These are phyloP conservation scores for Pythium sukuiense DNA, from an alignment of 352 stramenopile genomes.

Conservation along the genomic window DNA sequence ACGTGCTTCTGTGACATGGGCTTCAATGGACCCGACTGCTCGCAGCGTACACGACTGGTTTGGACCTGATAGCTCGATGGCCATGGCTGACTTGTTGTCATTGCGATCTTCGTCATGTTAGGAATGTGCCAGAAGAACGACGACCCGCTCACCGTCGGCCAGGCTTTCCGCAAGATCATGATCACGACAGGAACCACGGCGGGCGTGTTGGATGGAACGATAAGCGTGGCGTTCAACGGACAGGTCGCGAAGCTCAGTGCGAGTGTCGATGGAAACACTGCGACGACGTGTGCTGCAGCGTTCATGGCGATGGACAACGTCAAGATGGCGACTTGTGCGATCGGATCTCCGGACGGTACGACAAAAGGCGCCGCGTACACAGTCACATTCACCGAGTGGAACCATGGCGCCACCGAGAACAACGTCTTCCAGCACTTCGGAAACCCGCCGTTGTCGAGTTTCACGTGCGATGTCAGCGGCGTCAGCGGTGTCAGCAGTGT, in stretches of 20 bases:
- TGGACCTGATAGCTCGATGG: background rate
- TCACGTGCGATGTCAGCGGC: conserved; percentile 70
- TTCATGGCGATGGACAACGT: conserved; percentile 52
- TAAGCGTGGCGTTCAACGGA: conserved; percentile 55
- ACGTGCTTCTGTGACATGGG: conserved; percentile 83
- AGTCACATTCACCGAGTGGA: conserved; percentile 64
- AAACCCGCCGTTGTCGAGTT: conserved; percentile 68
- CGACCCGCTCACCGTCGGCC: conserved; percentile 73
- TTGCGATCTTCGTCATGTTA: conserved; percentile 11
- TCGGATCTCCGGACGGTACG: conserved; percentile 30
- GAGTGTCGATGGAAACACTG: conserved; percentile 33
- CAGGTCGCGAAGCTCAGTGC: conserved; percentile 45
- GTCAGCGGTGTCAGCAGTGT: conserved; percentile 54
- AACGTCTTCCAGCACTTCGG: conserved; percentile 81
- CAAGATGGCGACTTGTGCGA: conserved; percentile 36
- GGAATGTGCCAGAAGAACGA: conserved; percentile 88
- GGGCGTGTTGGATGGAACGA: conserved; percentile 30
- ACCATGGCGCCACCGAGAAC: conserved; percentile 66
- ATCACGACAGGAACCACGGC: conserved; percentile 44
- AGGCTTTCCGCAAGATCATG: conserved; percentile 60
- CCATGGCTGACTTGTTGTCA: background rate
- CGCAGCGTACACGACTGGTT: conserved; percentile 43
- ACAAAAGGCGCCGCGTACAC: conserved; percentile 66
- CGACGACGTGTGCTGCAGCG: conserved; percentile 36
- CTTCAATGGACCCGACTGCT: conserved; percentile 84